phyloP scores from a whole-genome alignment of 1,139 yeast species.

The Geotrichum citri-aurantii region DNA sequence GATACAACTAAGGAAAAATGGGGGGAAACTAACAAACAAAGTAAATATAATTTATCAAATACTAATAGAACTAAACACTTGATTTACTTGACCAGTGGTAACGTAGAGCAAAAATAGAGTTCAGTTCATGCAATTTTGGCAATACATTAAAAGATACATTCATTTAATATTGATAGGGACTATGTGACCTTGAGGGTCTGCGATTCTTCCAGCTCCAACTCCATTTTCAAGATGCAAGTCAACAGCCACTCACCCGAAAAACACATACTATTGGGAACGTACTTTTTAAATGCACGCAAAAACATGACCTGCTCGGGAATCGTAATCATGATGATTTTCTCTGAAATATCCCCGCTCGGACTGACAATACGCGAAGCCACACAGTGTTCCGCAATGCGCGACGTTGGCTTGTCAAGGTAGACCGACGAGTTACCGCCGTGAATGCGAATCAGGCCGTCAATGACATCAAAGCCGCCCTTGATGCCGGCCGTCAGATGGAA shows the following conservation, averaged over 20 bases:
- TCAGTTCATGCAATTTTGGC: neutral
- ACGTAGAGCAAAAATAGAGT: neutral
- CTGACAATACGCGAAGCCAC: slow-evolving; percentile 20
- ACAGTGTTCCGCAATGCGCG: slow-evolving; percentile 36
- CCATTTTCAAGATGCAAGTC: slow-evolving; percentile 22
- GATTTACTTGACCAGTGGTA: neutral
- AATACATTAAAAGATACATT: no score
- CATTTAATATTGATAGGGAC: no score
- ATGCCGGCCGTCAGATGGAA: slow-evolving; percentile 58
- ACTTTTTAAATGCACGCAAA: slow-evolving; percentile 14
- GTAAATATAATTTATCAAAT: neutral
- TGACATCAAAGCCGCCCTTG: slow-evolving; percentile 61
- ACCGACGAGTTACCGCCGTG: slow-evolving; percentile 50
- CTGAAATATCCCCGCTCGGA: slow-evolving; percentile 1
- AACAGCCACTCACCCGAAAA: slow-evolving; percentile 23
- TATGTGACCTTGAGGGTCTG: neutral
- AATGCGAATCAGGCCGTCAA: slow-evolving; percentile 54
- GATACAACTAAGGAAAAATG: slow-evolving; percentile 10
- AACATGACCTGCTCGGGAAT: slow-evolving; percentile 16
- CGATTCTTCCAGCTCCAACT: slow-evolving; percentile 4
- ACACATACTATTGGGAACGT: slow-evolving; percentile 4
- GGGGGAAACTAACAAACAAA: no score
- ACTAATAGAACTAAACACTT: neutral
- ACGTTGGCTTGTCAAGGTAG: neutral
- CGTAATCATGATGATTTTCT: slow-evolving; percentile 14